phyloP scores from a whole-genome alignment of 768 basidiomycete genomes.

The Kwoniella mangroviensis region DNA sequence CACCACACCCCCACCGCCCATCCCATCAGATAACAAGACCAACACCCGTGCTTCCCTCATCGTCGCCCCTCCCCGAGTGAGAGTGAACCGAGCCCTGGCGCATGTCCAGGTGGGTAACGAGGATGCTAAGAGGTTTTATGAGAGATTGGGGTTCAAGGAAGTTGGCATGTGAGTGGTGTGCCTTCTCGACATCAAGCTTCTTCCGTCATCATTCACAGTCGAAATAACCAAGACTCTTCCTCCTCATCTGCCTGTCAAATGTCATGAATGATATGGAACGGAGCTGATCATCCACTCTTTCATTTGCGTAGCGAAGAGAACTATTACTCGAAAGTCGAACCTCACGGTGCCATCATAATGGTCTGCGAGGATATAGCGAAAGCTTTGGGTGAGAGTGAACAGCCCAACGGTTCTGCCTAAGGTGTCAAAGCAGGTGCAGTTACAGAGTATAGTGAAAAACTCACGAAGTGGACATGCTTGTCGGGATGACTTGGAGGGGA shows the following conservation, averaged over 20 bases:
- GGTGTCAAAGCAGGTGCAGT: background rate
- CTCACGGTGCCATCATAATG: slow-evolving; percentile 45
- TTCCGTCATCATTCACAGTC: background rate
- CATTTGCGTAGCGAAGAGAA: slow-evolving; percentile 37
- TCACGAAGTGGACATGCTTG: no score
- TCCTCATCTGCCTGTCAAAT: background rate
- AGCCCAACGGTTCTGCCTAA: slow-evolving; percentile 28
- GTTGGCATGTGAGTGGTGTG: slow-evolving; percentile 43
- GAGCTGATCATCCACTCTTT: background rate
- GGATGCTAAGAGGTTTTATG: slow-evolving; percentile 54
- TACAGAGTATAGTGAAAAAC: no score
- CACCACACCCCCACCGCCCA: slow-evolving; percentile 46
- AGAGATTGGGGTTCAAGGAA: slow-evolving; percentile 51
- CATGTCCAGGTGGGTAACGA: slow-evolving; percentile 54
- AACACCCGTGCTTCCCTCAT: slow-evolving; percentile 42
- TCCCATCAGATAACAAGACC: slow-evolving; percentile 39
- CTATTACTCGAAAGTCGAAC: slow-evolving; percentile 53
- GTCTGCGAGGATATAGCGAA: slow-evolving; percentile 47
- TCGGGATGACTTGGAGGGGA: no score
- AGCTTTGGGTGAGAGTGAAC: slow-evolving; percentile 32
- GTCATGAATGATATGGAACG: background rate
- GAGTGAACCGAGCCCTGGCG: slow-evolving; percentile 46
- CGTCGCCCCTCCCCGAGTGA: slow-evolving; percentile 36
- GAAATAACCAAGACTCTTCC: background rate
- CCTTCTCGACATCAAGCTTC: background rate